Conservation (phyloP, 176 grass and related monocot genomes). For the Tillandsia fasciculata region DNA sequence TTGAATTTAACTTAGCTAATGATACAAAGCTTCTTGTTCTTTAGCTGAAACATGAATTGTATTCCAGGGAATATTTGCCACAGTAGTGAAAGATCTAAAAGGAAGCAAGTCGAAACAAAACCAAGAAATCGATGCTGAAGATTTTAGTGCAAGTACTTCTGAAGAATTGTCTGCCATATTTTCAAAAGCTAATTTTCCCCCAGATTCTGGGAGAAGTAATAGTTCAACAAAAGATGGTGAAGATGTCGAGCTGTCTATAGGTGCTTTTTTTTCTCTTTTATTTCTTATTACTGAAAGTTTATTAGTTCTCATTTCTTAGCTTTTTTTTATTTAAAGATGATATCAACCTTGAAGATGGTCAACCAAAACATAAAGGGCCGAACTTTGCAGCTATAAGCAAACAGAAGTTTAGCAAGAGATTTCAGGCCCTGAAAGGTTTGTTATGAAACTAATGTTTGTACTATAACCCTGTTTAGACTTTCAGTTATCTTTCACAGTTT, state of each 20-base stretch:
- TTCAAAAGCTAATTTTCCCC: constrained; percentile 52
- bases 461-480: constrained; percentile 2
- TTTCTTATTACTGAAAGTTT: neutral
- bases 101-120: constrained; percentile 63
- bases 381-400: constrained; percentile 72
- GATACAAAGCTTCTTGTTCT: constrained; percentile 12
- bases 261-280: constrained; percentile 27
- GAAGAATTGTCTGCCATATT: constrained; percentile 66
- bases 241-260: constrained; percentile 63
- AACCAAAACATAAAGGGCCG: constrained; percentile 64
- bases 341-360: constrained; percentile 70
- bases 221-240: constrained; percentile 49
- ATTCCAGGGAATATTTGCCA: constrained; percentile 72
- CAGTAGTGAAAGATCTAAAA: constrained; percentile 82
- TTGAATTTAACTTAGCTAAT: neutral
- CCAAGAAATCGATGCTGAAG: constrained; percentile 37
- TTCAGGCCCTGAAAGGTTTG: constrained; percentile 74
- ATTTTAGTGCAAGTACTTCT: constrained; percentile 25
- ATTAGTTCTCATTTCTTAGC: neutral
- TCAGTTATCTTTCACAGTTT: constrained; percentile 12
- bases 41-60: constrained; percentile 17
- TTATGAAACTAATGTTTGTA: constrained; percentile 10
- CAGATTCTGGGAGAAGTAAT: constrained; percentile 39
- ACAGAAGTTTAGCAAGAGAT: constrained; percentile 70
- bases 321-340: constrained; percentile 54